These are phyloP conservation scores for Termitomyces sp. DNA, from an alignment of 768 basidiomycete genomes.

Conservation along the genomic window DNA sequence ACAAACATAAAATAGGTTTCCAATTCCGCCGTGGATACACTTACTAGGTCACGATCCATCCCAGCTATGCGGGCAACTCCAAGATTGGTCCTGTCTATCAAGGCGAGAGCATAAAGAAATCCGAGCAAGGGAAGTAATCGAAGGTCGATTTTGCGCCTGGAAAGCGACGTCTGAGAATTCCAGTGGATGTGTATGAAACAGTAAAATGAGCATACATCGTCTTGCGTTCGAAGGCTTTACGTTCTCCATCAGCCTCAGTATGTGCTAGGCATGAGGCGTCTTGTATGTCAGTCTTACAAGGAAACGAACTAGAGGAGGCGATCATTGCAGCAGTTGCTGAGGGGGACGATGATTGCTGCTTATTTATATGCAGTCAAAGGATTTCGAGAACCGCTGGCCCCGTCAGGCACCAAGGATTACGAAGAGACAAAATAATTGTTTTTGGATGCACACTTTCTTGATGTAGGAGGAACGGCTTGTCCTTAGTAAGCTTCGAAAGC, in stretches of 20 bases:
- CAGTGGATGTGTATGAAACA: not conserved
- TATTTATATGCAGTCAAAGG: slow-evolving; percentile 7
- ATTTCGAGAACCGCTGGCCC: not conserved
- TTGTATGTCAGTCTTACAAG: not conserved
- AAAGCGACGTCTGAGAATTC: not conserved
- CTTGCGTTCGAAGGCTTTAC: slow-evolving; percentile 10
- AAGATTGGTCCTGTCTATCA: slow-evolving; percentile 29
- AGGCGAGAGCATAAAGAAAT: slow-evolving; percentile 26
- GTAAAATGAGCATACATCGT: slow-evolving; percentile 11
- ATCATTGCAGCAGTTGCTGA: slow-evolving; percentile 6
- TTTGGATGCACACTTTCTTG: not conserved
- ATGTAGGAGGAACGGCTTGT: not conserved
- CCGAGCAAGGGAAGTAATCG: slow-evolving; percentile 31
- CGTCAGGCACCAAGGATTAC: not conserved
- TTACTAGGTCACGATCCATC: slow-evolving; percentile 29
- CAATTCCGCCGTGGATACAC: not conserved
- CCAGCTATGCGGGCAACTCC: slow-evolving; percentile 29
- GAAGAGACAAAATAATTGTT: not conserved
- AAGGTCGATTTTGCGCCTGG: slow-evolving; percentile 26
- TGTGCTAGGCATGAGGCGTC: slow-evolving; percentile 1
- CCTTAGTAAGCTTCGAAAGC: not conserved
- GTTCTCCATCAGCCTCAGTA: slow-evolving; percentile 1
- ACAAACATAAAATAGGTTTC: not conserved
- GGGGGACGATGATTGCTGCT: not conserved
- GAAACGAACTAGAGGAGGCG: slow-evolving; percentile 1